These are phyloP conservation scores for Tillandsia leiboldiana DNA, from an alignment of 176 grass and related monocot genomes.

Conservation along the genomic window DNA sequence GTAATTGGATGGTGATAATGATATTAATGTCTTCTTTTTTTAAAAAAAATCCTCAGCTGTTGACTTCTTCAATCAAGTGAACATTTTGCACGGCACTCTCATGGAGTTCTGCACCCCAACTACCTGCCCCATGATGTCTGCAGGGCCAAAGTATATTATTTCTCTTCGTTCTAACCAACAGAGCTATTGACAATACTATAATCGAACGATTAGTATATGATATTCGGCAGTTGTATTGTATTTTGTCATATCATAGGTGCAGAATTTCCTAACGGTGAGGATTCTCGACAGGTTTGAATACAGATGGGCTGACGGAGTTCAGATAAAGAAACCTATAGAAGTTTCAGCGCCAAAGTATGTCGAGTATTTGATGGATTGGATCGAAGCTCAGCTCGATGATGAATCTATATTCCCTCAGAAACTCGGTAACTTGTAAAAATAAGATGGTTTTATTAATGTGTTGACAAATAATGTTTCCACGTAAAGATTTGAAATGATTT, in stretches of 20 bases:
- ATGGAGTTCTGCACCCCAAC: constrained; percentile 84
- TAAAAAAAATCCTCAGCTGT: constrained; percentile 44
- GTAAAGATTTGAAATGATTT: not conserved
- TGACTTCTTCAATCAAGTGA: constrained; percentile 98
- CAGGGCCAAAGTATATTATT: constrained; percentile 61
- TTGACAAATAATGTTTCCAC: not conserved
- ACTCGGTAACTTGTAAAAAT: constrained; percentile 37
- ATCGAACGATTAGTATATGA: no score
- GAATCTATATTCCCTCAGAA: constrained; percentile 84
- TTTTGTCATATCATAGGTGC: not conserved
- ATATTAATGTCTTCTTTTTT: not conserved
- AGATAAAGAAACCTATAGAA: constrained; percentile 76
- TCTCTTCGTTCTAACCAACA: not conserved
- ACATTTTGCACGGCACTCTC: constrained; percentile 72
- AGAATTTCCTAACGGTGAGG: not conserved
- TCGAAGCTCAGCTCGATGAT: constrained; percentile 67
- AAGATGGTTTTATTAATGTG: no score
- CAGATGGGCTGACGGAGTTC: constrained; percentile 88
- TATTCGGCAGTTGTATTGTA: no score
- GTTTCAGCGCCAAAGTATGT: constrained; percentile 88
- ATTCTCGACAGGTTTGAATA: constrained; percentile 60
- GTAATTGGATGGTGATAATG: not conserved
- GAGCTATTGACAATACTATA: no score
- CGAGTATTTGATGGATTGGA: constrained; percentile 93
- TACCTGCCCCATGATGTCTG: constrained; percentile 85